Evolutionary conservation across 2,329 filamentous ascomycete species (phyloP).

Genomic region (Nemania sp.): DNA sequence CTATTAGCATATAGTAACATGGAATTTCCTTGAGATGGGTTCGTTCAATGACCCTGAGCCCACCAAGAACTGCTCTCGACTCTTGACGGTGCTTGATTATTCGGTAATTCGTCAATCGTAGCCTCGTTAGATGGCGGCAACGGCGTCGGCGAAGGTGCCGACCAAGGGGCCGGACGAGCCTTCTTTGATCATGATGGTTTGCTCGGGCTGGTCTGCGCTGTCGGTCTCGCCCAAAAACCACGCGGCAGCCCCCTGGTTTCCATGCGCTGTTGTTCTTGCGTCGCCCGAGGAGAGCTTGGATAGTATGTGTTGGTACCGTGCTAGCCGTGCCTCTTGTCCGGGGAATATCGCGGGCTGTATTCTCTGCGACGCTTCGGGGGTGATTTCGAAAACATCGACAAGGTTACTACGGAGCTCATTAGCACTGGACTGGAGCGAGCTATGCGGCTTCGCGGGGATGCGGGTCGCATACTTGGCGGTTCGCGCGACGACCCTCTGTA

Average conservation of each 20-base stretch:
- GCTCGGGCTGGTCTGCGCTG: conserved; percentile 50
- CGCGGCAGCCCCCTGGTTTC: conserved; percentile 52
- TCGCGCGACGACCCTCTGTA: conserved; percentile 66
- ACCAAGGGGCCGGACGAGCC: conserved; percentile 54
- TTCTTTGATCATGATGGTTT: conserved; percentile 45
- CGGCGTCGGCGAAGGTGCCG: conserved; percentile 65
- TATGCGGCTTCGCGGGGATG: background rate
- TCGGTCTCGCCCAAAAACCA: conserved; percentile 59
- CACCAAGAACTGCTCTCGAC: background rate
- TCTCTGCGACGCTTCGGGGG: conserved; percentile 52
- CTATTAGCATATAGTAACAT: background rate
- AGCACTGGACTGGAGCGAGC: conserved; percentile 1
- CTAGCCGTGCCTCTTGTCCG: conserved; percentile 59
- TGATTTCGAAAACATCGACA: conserved; percentile 70
- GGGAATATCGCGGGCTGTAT: conserved; percentile 43
- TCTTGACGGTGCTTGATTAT: conserved; percentile 4
- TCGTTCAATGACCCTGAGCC: background rate
- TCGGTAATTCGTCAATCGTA: conserved; percentile 19
- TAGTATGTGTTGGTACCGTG: conserved; percentile 65
- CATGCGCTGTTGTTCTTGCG: conserved; percentile 44
- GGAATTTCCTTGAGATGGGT: background rate
- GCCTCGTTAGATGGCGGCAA: conserved; percentile 53
- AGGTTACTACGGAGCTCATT: conserved; percentile 58
- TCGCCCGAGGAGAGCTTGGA: conserved; percentile 60
- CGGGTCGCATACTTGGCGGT: conserved; percentile 61